Evolutionary conservation across 116 monocot genomes (phyloP).

Genomic region (Iris pallida): DNA sequence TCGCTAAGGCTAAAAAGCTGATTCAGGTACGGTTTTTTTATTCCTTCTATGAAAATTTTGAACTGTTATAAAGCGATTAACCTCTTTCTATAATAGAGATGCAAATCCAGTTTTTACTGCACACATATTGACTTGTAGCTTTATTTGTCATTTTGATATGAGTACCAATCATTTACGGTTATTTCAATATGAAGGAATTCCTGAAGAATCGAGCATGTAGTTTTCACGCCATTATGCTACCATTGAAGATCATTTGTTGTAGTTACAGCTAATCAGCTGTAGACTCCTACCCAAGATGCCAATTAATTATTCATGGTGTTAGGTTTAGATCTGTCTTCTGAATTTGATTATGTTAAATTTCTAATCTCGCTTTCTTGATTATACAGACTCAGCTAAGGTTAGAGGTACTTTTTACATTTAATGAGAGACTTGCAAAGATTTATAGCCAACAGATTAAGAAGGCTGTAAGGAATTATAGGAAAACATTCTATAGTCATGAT

Average conservation of each 20-base stretch:
- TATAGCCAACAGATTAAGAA: slow-evolving; percentile 89
- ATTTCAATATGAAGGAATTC: neutral
- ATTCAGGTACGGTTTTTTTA: too few species aligned
- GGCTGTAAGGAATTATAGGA: slow-evolving; percentile 87
- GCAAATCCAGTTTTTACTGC: neutral
- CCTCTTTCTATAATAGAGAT: neutral
- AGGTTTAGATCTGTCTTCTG: neutral
- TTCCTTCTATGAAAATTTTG: too few species aligned
- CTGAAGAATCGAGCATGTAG: neutral
- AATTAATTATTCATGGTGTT: neutral
- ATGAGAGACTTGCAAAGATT: slow-evolving; percentile 98
- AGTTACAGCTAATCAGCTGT: neutral
- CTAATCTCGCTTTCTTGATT: slow-evolving; percentile 8
- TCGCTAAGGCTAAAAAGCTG: too few species aligned
- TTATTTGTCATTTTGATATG: neutral
- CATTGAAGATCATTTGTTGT: neutral
- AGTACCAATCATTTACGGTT: neutral
- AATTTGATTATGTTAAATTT: neutral
- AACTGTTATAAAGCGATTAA: too few species aligned
- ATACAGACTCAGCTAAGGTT: slow-evolving; percentile 85
- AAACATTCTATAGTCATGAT: slow-evolving; percentile 38
- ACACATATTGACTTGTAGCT: neutral
- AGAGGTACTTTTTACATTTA: slow-evolving; percentile 93
- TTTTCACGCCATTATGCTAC: neutral
- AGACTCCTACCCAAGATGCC: too few species aligned